Base-by-base conservation (phyloP, 1,284 basidiomycete species). In the Sporisorium exsertum region DNA sequence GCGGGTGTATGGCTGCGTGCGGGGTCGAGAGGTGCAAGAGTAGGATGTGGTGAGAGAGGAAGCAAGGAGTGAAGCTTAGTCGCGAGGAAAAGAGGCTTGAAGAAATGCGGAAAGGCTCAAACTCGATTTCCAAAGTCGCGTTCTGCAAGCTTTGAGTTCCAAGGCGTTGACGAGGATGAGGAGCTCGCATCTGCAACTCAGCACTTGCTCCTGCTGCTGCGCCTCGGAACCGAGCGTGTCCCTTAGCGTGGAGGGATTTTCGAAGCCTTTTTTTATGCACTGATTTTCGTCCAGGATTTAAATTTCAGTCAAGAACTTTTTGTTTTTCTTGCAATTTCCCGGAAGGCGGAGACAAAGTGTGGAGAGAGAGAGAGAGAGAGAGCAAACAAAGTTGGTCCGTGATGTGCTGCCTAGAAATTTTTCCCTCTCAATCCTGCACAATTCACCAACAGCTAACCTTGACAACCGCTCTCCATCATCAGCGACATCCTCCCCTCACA, bases 321-420 rank as follows among this genome's bases (percentile, higher is more conserved):
- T 35, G 9, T 13, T 35, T 35, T 35, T 35, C 33, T 7, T 13
- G 12, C 42, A 42, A 42, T 29, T 10, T n/a, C 22, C 10, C 37
- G 35, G 27, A 37, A 52, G 47, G 46, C 27, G 46, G 40, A 32
- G 37, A n/a, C n/a, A 45, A 26, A 29, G 27, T 40, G 26, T 29
- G 47, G 47, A 49, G 16, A 29, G 47, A 16, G n/a, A 26, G 45
- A 26, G 45, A 26, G n/a, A 27, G n/a, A 26, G 45, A 26, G 45
- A 46, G n/a, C 13, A 27, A 47, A 47, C 27, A 49, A 46, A 12
- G 47, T 49, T 45, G 51, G 46, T 54, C 58, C 51, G 55, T 65
- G 69, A 10, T 51, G 37, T 61, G 59, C 63, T 66, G 64, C 56
- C 59, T 51, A 10, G 63, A 63, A 66, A 43, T 66, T 63, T 65